Evolutionary conservation across 805 yeast species (phyloP).

Genomic region (Spathaspora sp.): DNA sequence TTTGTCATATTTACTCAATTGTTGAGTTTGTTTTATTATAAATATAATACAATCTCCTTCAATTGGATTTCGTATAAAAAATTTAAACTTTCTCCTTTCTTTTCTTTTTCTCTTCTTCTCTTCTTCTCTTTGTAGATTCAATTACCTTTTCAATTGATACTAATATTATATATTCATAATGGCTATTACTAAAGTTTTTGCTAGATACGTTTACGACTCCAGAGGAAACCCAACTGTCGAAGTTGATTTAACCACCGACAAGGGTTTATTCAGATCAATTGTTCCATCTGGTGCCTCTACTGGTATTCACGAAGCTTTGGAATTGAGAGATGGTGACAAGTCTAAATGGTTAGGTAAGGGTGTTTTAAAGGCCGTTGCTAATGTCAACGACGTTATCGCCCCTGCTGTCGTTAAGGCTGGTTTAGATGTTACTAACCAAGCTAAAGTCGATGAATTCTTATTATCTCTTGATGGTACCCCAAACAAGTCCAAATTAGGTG

Average conservation of each 20-base stretch:
- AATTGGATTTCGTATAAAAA: slow-evolving; percentile 2
- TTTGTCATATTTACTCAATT: neutral
- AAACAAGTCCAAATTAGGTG: slow-evolving; percentile 97
- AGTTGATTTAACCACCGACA: slow-evolving; percentile 90
- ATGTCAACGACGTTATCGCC: slow-evolving; percentile 91
- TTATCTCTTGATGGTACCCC: slow-evolving; percentile 90
- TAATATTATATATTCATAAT: slow-evolving; percentile 32
- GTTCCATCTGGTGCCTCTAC: slow-evolving; percentile 99
- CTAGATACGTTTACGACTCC: slow-evolving; percentile 98
- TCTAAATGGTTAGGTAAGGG: slow-evolving; percentile 99
- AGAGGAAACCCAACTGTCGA: slow-evolving; percentile 99
- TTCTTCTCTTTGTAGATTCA: slow-evolving; percentile 3
- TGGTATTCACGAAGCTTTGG: slow-evolving; percentile 97
- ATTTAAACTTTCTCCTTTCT: slow-evolving; percentile 1
- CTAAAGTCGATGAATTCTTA: slow-evolving; percentile 81
- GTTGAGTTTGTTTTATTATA: neutral
- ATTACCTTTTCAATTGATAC: slow-evolving; percentile 4
- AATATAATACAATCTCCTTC: neutral
- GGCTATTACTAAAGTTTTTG: slow-evolving; percentile 84
- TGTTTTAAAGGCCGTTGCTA: slow-evolving; percentile 93
- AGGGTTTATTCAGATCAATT: slow-evolving; percentile 93
- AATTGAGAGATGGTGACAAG: slow-evolving; percentile 97
- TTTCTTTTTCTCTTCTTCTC: slow-evolving; percentile 2
- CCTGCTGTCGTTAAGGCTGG: slow-evolving; percentile 84
- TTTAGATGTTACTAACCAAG: slow-evolving; percentile 84